Evolutionary conservation across 805 yeast species (phyloP).

Genomic region (Peterozyma xylosa): DNA sequence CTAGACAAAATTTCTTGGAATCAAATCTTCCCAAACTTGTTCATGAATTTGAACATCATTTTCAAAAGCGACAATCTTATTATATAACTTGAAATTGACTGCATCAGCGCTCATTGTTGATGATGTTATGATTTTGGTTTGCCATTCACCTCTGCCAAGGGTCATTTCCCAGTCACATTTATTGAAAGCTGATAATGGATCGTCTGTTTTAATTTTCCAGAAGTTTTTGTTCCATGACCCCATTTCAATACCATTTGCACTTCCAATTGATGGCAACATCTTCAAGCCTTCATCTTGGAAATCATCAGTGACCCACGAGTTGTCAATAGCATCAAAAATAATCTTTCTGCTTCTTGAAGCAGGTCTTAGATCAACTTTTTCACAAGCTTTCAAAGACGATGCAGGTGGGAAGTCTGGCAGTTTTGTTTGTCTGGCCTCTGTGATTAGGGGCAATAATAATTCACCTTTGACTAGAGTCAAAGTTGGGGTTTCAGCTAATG

Average conservation of each 20-base stretch:
- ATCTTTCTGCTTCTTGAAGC: slow-evolving; percentile 18
- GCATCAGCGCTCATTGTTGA: slow-evolving; percentile 24
- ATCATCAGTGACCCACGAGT: slow-evolving; percentile 26
- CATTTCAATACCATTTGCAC: slow-evolving; percentile 27
- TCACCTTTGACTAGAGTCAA: slow-evolving; percentile 24
- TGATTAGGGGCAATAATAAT: slow-evolving; percentile 21
- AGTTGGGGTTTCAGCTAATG: slow-evolving; percentile 31
- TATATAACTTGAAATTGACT: slow-evolving; percentile 24
- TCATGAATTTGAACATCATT: slow-evolving; percentile 22
- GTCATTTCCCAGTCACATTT: slow-evolving; percentile 31
- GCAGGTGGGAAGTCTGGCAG: slow-evolving; percentile 22
- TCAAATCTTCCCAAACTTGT: slow-evolving; percentile 24
- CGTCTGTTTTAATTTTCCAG: slow-evolving; percentile 27
- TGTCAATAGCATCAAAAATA: slow-evolving; percentile 24
- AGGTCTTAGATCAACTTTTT: slow-evolving; percentile 17
- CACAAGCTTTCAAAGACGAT: slow-evolving; percentile 21
- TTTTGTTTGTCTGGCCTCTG: slow-evolving; percentile 9
- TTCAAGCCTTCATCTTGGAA: slow-evolving; percentile 28
- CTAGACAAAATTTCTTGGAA: slow-evolving; percentile 26
- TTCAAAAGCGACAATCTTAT: slow-evolving; percentile 27
- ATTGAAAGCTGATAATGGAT: slow-evolving; percentile 31
- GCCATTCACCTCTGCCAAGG: slow-evolving; percentile 35
- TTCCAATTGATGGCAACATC: slow-evolving; percentile 22
- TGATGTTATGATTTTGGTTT: slow-evolving; percentile 23
- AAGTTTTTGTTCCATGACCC: slow-evolving; percentile 31